Conservation (phyloP, 2,329 filamentous ascomycete genomes). For the Curvularia eragrostidis region DNA sequence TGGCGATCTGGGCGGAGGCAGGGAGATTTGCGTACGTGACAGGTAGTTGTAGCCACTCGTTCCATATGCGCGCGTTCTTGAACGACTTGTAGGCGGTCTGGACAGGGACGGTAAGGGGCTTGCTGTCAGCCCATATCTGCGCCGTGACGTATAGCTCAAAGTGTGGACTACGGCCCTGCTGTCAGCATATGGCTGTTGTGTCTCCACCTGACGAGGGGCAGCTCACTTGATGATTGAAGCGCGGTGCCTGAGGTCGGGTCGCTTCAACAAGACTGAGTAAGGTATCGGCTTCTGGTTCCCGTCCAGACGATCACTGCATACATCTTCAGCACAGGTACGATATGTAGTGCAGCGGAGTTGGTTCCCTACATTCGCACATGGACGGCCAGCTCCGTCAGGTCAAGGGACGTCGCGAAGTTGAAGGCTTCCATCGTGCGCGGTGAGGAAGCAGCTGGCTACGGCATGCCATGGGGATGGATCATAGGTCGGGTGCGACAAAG, state of each 20-base stretch:
- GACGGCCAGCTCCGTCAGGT: slow-evolving; percentile 73
- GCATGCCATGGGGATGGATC: slow-evolving; percentile 32
- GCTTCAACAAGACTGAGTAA: slow-evolving; percentile 78
- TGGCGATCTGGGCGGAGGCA: slow-evolving; percentile 80
- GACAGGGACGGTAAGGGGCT: slow-evolving; percentile 87
- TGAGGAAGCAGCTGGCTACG: slow-evolving; percentile 28
- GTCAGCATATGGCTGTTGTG: slow-evolving; percentile 9
- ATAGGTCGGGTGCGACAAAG: not conserved
- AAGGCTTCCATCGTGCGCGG: slow-evolving; percentile 80
- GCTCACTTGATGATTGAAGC: slow-evolving; percentile 80
- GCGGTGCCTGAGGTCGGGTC: slow-evolving; percentile 81
- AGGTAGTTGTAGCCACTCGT: slow-evolving; percentile 92
- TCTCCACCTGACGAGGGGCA: not conserved
- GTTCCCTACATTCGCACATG: slow-evolving; percentile 66
- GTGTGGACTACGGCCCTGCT: slow-evolving; percentile 62
- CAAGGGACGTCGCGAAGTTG: slow-evolving; percentile 89
- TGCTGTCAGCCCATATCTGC: slow-evolving; percentile 95
- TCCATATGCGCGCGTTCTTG: slow-evolving; percentile 78
- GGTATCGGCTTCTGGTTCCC: slow-evolving; percentile 77
- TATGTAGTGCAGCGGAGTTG: not conserved
- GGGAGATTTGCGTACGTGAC: slow-evolving; percentile 84
- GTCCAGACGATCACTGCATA: slow-evolving; percentile 72
- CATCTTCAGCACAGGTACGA: slow-evolving; percentile 27
- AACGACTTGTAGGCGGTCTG: slow-evolving; percentile 95
- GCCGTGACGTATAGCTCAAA: slow-evolving; percentile 93